phyloP scores from a whole-genome alignment of 352 stramenopile species.

The Globisporangium nodosum region DNA sequence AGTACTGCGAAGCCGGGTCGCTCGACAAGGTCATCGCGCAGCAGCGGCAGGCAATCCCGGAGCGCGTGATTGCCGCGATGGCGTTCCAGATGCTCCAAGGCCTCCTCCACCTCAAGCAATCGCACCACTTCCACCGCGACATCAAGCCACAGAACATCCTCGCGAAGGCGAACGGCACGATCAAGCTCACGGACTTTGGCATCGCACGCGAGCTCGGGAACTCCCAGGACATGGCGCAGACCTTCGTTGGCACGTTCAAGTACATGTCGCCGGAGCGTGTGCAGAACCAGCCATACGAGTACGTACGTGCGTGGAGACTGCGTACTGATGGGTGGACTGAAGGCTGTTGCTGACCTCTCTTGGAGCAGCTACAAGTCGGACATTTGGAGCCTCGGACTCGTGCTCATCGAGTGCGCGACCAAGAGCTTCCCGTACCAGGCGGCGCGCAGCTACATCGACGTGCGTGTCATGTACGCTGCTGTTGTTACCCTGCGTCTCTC shows the following conservation, averaged over 20 bases:
- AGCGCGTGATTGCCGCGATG: constrained; percentile 47
- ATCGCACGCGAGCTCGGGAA: constrained; percentile 59
- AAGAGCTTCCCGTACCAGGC: constrained; percentile 47
- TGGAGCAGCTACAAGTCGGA: constrained; percentile 65
- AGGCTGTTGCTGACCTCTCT: neutral
- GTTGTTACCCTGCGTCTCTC: neutral
- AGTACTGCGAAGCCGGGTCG: constrained; percentile 59
- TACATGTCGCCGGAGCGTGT: constrained; percentile 94
- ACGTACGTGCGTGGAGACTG: constrained; percentile 2
- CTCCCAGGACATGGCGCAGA: constrained; percentile 74
- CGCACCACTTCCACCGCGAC: constrained; percentile 89
- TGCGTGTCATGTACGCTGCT: constrained; percentile 10
- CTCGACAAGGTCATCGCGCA: constrained; percentile 38
- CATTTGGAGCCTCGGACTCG: constrained; percentile 71
- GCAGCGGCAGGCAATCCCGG: constrained; percentile 21
- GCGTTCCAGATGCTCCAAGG: constrained; percentile 56
- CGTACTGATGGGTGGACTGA: neutral
- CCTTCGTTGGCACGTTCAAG: constrained; percentile 89
- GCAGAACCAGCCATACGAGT: constrained; percentile 73
- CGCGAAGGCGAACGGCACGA: constrained; percentile 60
- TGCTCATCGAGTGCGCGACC: constrained; percentile 67
- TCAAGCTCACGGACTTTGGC: constrained; percentile 84
- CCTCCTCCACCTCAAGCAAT: constrained; percentile 51
- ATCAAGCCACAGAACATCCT: constrained; percentile 94
- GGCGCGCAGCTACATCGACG: constrained; percentile 63